phyloP scores from a whole-genome alignment of 768 basidiomycete species.

The Mrakia gelida region DNA sequence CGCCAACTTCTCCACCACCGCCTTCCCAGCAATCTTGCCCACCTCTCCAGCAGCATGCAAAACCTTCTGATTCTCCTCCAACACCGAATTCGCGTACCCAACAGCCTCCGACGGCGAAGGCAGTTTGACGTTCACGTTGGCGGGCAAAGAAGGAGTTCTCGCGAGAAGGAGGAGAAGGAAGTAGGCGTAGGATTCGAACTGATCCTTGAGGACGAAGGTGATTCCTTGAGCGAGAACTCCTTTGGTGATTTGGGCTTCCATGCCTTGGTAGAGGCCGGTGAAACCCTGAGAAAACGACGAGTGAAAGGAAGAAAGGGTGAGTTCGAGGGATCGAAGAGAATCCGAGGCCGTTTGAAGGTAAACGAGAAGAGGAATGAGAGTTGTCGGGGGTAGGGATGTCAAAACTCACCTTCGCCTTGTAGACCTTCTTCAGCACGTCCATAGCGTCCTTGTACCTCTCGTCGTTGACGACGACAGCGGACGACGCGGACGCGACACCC shows the following conservation, averaged over 20 bases:
- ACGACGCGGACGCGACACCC: neutral
- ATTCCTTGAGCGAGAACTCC: slow-evolving; percentile 86
- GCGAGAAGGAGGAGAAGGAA: slow-evolving; percentile 46
- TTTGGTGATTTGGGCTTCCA: slow-evolving; percentile 93
- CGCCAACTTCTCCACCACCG: slow-evolving; percentile 26
- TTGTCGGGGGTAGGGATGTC: neutral
- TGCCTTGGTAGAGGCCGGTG: slow-evolving; percentile 96
- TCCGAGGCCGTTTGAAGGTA: too few species aligned
- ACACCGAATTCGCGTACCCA: neutral
- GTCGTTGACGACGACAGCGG: neutral
- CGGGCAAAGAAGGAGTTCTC: too few species aligned
- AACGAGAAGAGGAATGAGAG: neutral
- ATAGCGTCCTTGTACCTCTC: slow-evolving; percentile 50
- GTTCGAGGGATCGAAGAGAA: too few species aligned
- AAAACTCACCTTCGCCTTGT: slow-evolving; percentile 52
- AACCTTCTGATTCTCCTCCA: too few species aligned
- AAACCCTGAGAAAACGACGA: slow-evolving; percentile 64
- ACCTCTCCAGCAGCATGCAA: too few species aligned
- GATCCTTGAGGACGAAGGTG: slow-evolving; percentile 94
- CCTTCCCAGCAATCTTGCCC: slow-evolving; percentile 13
- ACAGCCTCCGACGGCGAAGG: too few species aligned
- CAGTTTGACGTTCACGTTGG: too few species aligned
- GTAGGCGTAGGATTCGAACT: slow-evolving; percentile 85
- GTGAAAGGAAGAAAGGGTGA: too few species aligned
- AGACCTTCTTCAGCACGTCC: slow-evolving; percentile 66